Evolutionary conservation across 1,284 basidiomycete genomes (phyloP).

Genomic region (Fomitiporia mediterranea): DNA sequence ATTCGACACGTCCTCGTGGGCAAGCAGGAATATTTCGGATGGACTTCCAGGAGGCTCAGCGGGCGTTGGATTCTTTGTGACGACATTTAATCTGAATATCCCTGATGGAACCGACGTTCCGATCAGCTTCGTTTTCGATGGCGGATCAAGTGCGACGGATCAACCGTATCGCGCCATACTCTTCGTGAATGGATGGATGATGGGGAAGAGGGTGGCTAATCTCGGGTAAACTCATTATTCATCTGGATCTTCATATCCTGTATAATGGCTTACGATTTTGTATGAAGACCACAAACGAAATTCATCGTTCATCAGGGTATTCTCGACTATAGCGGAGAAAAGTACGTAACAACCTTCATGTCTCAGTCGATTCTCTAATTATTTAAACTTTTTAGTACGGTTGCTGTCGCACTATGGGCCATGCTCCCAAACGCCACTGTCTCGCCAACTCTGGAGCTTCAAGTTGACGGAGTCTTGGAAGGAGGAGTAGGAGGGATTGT

Average conservation of each 20-base stretch:
- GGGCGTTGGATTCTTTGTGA: conserved; percentile 77
- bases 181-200: conserved; percentile 85
- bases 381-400: conserved; percentile 43
- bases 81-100: conserved; percentile 59
- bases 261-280: not conserved
- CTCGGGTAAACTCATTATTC: conserved; percentile 45
- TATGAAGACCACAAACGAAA: conserved; percentile 62
- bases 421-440: conserved; percentile 47
- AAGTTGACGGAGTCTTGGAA: conserved; percentile 53
- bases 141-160: conserved; percentile 31
- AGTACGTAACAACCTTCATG: conserved; percentile 43
- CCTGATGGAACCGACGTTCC: conserved; percentile 56
- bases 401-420: conserved; percentile 67
- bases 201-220: conserved; percentile 71
- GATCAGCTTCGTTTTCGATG: conserved; percentile 64
- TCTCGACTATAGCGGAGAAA: conserved; percentile 61
- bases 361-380: not conserved
- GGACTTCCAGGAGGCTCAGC: conserved; percentile 53
- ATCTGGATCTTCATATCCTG: not conserved
- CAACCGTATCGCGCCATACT: conserved; percentile 68
- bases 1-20: conserved; percentile 62
- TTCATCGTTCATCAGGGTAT: conserved; percentile 79
- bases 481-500: conserved; percentile 58
- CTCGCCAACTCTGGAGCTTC: conserved; percentile 49
- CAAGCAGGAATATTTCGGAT: conserved; percentile 41